Conservation (phyloP, 1,139 yeast genomes). For the Suhomyces maxii region DNA sequence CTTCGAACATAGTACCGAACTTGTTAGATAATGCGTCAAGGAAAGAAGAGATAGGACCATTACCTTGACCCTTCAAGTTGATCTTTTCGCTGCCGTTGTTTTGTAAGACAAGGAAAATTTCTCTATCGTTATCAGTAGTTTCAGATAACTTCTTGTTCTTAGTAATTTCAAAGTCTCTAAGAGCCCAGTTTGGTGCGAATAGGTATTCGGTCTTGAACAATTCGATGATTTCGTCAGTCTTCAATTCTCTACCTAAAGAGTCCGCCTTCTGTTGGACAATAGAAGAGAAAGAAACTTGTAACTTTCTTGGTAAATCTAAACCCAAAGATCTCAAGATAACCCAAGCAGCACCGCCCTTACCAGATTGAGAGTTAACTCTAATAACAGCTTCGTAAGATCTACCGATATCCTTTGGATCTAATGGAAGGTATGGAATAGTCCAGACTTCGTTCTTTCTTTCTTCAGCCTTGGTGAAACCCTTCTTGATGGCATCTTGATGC, state of each 20-base stretch:
- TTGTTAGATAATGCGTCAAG: constrained; percentile 40
- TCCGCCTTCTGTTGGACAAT: constrained; percentile 46
- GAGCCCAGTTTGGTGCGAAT: constrained; percentile 23
- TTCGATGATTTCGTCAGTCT: constrained; percentile 40
- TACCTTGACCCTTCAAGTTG: constrained; percentile 38
- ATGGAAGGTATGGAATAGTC: constrained; percentile 50
- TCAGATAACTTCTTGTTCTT: constrained; percentile 21
- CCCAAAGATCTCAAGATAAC: constrained; percentile 48
- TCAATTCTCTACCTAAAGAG: constrained; percentile 44
- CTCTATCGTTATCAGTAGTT: constrained; percentile 25
- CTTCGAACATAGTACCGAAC: constrained; percentile 39
- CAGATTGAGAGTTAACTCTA: constrained; percentile 52
- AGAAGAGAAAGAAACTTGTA: constrained; percentile 44
- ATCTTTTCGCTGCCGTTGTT: constrained; percentile 28
- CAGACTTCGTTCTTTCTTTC: constrained; percentile 30
- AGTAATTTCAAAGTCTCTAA: constrained; percentile 38
- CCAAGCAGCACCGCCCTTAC: constrained; percentile 56
- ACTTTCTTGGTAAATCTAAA: constrained; percentile 48
- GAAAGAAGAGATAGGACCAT: constrained; percentile 52
- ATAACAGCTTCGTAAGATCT: constrained; percentile 53
- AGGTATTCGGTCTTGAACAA: constrained; percentile 41
- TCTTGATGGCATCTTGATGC: constrained; percentile 53
- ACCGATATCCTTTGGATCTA: constrained; percentile 52
- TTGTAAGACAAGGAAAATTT: constrained; percentile 22
- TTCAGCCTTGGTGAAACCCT: constrained; percentile 40